Evolutionary conservation across 1,139 yeast species (phyloP).

Genomic region (Geotrichum reessii): DNA sequence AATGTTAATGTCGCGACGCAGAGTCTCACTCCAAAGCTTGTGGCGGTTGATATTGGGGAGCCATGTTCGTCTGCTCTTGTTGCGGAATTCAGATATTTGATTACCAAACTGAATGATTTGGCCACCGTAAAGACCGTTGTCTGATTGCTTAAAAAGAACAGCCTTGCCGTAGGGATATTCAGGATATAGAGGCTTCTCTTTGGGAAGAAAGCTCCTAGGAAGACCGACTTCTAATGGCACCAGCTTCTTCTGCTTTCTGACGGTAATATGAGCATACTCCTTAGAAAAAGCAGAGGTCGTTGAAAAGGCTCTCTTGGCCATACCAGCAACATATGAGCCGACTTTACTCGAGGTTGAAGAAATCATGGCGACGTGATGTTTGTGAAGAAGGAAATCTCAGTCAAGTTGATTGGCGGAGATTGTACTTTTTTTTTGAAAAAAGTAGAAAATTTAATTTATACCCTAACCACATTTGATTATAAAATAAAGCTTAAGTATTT

Average conservation of each 20-base stretch:
- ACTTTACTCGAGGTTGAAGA: constrained; percentile 1
- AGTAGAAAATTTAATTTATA: neutral
- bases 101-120: constrained; percentile 73
- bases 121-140: constrained; percentile 87
- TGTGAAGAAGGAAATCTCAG: neutral
- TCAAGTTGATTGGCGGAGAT: neutral
- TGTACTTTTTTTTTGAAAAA: neutral
- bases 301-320: constrained; percentile 20
- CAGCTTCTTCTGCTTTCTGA: constrained; percentile 30
- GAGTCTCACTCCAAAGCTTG: constrained; percentile 76
- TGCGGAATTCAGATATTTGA: constrained; percentile 69
- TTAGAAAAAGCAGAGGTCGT: constrained; percentile 17
- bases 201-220: constrained; percentile 29
- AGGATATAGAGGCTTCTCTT: constrained; percentile 45
- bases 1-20: constrained; percentile 50
- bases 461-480: neutral
- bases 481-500: neutral
- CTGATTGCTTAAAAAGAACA: constrained; percentile 70
- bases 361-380: constrained; percentile 3
- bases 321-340: constrained; percentile 1
- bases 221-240: constrained; percentile 33
- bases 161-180: constrained; percentile 81
- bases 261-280: constrained; percentile 32
- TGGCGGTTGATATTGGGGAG: constrained; percentile 73
- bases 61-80: constrained; percentile 72